Evolutionary conservation across 306 rosid species (phyloP), one percentile per base, ranked within the genome.

Genomic region (Cercis canadensis): DNA sequence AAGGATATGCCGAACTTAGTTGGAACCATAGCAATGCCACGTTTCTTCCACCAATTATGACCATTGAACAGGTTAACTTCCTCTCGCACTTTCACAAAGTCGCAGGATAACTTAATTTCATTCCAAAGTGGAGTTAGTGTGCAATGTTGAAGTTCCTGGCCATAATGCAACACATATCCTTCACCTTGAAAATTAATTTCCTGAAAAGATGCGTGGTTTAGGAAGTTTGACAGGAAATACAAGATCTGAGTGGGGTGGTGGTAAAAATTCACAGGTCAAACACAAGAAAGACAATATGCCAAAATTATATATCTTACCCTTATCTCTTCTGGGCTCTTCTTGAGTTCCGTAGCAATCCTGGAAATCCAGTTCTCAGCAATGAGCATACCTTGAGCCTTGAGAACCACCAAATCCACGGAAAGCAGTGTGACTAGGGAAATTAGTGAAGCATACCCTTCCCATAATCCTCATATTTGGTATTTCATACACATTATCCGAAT

Each of bases 371-470:
- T 89, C 86, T 94, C 98, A 50, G 95, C 36, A 82, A 94, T 87
- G 60, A 94, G 81, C 97, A 94, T 86, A 71, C 98, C 98, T 89
- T 94, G n/a, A n/a, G n/a, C n/a, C n/a, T n/a, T n/a, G 97, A 74
- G 97, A 97, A 63, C 97, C 97, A 81, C 98, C 98, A 81, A 90
- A 94, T 62, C 98, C 98, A 69, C 95, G 87, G 80, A 94, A 94
- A 75, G 98, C 97, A 77, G 98, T 94, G 85, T 94, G 81, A 72
- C 94, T 85, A 43, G 98, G 90, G 46, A 87, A 73, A 77, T 94
- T 89, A 43, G 98, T 94, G 84, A 86, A 88, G 81, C 98, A 94
- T 62, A 78, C 96, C 80, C 78, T 86, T 73, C 98, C 98, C 43
- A 32, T 37, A 66, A 94, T 77, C 80, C 95, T 89, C 85, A 94